A percentile compares a stretch with the other conserved stretches of the same genome.
These are phyloP conservation scores for Diplodia mutila DNA, from an alignment of 2,329 filamentous ascomycete genomes.

Conservation along the genomic window DNA sequence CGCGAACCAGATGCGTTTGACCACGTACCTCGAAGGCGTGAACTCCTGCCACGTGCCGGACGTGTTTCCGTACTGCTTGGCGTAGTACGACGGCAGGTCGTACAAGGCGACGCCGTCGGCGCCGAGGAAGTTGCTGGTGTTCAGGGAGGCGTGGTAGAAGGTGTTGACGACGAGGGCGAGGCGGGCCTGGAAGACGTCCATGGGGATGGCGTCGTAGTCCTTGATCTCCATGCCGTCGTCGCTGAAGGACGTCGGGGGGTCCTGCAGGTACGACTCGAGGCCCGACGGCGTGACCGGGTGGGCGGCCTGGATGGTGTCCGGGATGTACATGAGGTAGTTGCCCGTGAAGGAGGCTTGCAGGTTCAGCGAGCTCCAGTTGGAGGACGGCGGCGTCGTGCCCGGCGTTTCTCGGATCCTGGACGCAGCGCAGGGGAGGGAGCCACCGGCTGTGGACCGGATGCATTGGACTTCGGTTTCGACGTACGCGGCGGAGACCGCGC, in stretches of 20 bases:
- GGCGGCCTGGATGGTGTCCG: not conserved
- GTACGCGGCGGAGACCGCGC: not conserved
- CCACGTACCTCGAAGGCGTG: not conserved
- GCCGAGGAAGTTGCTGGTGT: conserved; percentile 16
- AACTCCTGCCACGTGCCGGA: not conserved
- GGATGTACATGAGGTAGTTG: not conserved
- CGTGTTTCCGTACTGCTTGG: not conserved
- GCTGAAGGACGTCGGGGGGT: not conserved
- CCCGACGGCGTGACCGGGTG: not conserved
- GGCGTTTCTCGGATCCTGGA: conserved; percentile 4
- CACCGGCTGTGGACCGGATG: not conserved
- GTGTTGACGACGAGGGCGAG: conserved; percentile 29
- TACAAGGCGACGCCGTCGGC: not conserved
- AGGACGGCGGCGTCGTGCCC: accelerated
- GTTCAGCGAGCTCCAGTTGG: not conserved
- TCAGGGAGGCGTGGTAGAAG: conserved; percentile 6
- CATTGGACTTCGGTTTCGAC: conserved; percentile 2
- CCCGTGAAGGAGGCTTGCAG: too few species aligned
- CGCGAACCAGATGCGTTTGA: not conserved
- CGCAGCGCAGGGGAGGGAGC: not conserved
- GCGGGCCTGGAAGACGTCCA: conserved; percentile 16
- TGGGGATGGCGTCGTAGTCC: not conserved
- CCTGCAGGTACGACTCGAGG: conserved; percentile 3
- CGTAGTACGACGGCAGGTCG: too few species aligned
- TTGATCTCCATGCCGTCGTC: accelerated